Percentiles rank a stretch among this genome's conserved stretches.
Conservation (phyloP, 495 filamentous ascomycete species). For the Aspergillus coremiiformis region DNA sequence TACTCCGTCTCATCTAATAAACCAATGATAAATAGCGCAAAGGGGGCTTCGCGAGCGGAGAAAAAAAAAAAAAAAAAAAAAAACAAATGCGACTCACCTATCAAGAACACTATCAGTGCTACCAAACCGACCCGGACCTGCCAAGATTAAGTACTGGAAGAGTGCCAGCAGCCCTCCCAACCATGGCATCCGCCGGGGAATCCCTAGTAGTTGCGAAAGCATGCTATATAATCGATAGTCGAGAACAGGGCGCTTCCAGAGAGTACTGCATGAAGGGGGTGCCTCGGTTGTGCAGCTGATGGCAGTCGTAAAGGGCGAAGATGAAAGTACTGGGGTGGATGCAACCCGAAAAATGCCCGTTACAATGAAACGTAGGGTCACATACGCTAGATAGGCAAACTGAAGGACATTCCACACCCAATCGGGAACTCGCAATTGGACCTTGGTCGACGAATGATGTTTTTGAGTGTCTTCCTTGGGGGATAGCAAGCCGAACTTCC, state of each 20-base stretch:
- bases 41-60: constrained; percentile 12
- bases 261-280: constrained; percentile 43
- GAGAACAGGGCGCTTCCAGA: constrained; percentile 58
- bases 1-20: constrained; percentile 14
- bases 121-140: constrained; percentile 66
- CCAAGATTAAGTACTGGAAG: constrained; percentile 60
- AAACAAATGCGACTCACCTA: constrained; percentile 60
- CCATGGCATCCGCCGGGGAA: constrained; percentile 81
- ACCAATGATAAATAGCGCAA: constrained; percentile 1
- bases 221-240: constrained; percentile 67
- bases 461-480: constrained; percentile 19
- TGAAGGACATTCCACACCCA: constrained; percentile 67
- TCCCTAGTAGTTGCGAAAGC: constrained; percentile 57
- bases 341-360: constrained; percentile 41
- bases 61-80: constrained; percentile 17
- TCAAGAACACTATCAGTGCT: constrained; percentile 70
- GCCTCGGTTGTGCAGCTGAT: constrained; percentile 18
- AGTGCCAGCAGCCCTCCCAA: constrained; percentile 63
- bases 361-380: constrained; percentile 56
- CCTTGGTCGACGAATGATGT: constrained; percentile 10
- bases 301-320: constrained; percentile 22
- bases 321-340: constrained; percentile 22
- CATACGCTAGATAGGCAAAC: constrained; percentile 56
- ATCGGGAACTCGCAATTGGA: constrained; percentile 27
- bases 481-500: constrained; percentile 43